Evolutionary conservation across 148 eudicot genomes (phyloP), one percentile per base, ranked within the genome.

Genomic region (Cornus suecica): DNA sequence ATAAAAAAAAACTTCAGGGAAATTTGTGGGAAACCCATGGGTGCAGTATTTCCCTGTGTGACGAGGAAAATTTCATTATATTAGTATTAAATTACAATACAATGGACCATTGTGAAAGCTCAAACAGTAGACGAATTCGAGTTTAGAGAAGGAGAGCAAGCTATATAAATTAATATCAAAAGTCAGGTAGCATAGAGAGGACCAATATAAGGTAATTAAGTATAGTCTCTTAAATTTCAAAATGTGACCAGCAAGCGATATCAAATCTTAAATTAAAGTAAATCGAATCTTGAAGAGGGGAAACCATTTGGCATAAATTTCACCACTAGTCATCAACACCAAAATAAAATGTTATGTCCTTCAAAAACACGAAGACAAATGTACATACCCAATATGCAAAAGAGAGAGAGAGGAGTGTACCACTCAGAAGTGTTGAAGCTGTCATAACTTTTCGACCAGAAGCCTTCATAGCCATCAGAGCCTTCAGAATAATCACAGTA

Each of bases 381-480:
- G 5, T 9, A 22, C 22, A 26, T 62, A 9, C 24, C n/a, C n/a
- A n/a, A n/a, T n/a, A n/a, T n/a, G n/a, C n/a, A n/a, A 8, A 11
- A n/a, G 9, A 48, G 7, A 51, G 16, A 24, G 30, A 26, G 24
- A 30, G 67, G 65, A 27, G 52, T 18, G 28, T 61, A 69, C 79
- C 72, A 68, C 26, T 32, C n/a, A 6, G 54, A 15, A 29, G 80
- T 2, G 9, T 63, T 6, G 8, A 74, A 74, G 69, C 69, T 66
- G 51, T 71, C 69, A 71, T 28, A 71, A 63, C 65, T 37, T 8
- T 25, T 71, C 4, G 64, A 78, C 62, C 26, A 65, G 63, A 52
- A 78, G 65, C 65, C 28, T 42, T 63, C 64, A 31, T 20, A 77
- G 60, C 68, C 54, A 24, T 63, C 69, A 29, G 71, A 22, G 71